These are phyloP conservation scores for Talaromyces rugulosus DNA, from an alignment of 2,329 filamentous ascomycete genomes.

Conservation along the genomic window DNA sequence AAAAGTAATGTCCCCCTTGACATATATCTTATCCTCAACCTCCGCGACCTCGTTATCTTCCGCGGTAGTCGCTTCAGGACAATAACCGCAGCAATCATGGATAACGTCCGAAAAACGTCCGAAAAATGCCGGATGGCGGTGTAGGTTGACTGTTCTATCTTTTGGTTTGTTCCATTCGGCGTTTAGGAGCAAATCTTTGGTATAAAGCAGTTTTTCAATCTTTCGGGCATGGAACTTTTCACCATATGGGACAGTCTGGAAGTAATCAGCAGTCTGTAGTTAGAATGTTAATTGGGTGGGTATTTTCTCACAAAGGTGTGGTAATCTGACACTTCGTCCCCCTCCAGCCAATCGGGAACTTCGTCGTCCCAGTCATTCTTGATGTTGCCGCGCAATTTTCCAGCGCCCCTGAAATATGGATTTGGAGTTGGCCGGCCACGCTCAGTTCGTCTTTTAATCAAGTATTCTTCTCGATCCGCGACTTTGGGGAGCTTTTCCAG, in stretches of 20 bases:
- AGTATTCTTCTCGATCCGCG: conserved; percentile 64
- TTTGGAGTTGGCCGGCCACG: conserved; percentile 62
- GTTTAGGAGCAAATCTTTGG: conserved; percentile 75
- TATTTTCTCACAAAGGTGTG: conserved; percentile 70
- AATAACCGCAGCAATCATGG: conserved; percentile 76
- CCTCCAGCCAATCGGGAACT: conserved; percentile 75
- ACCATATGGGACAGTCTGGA: conserved; percentile 35
- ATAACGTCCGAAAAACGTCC: conserved; percentile 71
- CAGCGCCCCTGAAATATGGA: conserved; percentile 34
- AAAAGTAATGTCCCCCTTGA: conserved; percentile 70
- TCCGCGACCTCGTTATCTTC: conserved; percentile 69
- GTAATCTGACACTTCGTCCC: conserved; percentile 73
- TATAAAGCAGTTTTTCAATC: conserved; percentile 79
- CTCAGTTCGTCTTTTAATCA: conserved; percentile 65
- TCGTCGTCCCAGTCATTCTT: conserved; percentile 76
- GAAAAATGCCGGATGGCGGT: conserved; percentile 83
- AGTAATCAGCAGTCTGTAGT: conserved; percentile 24
- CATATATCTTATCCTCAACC: conserved; percentile 70
- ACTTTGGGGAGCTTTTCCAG: conserved; percentile 72
- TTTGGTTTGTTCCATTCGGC: conserved; percentile 80
- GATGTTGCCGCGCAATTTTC: conserved; percentile 62
- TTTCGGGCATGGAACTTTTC: conserved; percentile 38
- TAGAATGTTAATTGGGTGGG: conserved; percentile 24
- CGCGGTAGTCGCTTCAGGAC: conserved; percentile 63
- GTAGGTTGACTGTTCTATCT: conserved; percentile 70